Conservation (phyloP, 192 early-diverging fungal species). For the Coemansia sp. region DNA sequence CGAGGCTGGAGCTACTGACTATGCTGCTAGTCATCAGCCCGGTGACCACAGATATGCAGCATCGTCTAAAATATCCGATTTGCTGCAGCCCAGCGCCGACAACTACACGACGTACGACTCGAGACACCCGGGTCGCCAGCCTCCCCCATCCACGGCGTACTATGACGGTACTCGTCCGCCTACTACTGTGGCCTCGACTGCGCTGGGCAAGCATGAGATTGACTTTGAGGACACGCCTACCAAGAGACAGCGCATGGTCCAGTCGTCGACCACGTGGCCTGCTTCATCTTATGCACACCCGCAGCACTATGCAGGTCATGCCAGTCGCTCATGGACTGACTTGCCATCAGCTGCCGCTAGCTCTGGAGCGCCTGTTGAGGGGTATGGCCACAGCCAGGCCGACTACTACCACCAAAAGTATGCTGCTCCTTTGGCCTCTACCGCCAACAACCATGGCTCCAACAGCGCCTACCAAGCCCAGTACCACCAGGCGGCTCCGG, state of each 20-base stretch:
- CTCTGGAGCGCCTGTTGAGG: not conserved
- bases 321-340: conserved; percentile 2
- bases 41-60: conserved; percentile 5
- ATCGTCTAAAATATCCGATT: conserved; percentile 9
- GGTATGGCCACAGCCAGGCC: not conserved
- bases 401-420: conserved; percentile 27
- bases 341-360: not conserved
- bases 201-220: conserved; percentile 13
- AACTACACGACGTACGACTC: conserved; percentile 7
- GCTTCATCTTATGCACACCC: conserved; percentile 6
- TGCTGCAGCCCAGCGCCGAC: conserved; percentile 8
- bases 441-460: conserved; percentile 2
- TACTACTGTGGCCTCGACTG: not conserved
- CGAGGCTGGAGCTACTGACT: not conserved
- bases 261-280: conserved; percentile 26
- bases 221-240: conserved; percentile 22
- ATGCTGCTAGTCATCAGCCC: not conserved
- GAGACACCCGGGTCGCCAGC: not conserved
- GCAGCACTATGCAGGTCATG: conserved; percentile 5
- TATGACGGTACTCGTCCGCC: conserved; percentile 12
- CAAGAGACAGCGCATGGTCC: conserved; percentile 43
- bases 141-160: not conserved
- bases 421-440: not conserved
- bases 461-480: conserved; percentile 5
- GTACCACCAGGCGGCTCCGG: not conserved